Percentiles rank a stretch among this genome's conserved stretches.
Conservation (phyloP, 495 filamentous ascomycete species). For the Penicillium angulare region DNA sequence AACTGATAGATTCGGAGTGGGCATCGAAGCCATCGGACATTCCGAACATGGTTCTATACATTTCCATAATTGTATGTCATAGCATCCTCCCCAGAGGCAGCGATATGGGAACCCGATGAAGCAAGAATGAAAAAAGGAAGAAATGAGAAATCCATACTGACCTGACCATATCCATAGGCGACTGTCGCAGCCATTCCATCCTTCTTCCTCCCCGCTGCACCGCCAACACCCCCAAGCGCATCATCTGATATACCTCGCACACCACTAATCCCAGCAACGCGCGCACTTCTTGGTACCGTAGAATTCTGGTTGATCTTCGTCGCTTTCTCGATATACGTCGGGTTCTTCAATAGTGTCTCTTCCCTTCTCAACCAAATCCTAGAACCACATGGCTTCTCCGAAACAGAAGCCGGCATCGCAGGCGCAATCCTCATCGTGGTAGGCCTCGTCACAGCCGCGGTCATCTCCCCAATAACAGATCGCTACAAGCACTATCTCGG, state of each 20-base stretch:
- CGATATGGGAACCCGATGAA: too few species aligned
- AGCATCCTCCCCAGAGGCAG: too few species aligned
- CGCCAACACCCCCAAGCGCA: constrained; percentile 70
- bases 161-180: constrained; percentile 46
- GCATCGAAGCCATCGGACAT: constrained; percentile 60
- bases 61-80: constrained; percentile 73
- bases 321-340: constrained; percentile 81
- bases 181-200: constrained; percentile 71
- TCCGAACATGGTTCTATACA: constrained; percentile 80
- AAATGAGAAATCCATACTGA: not conserved
- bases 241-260: constrained; percentile 47
- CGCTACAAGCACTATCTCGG: constrained; percentile 75
- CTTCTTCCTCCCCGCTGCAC: constrained; percentile 77
- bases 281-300: constrained; percentile 49
- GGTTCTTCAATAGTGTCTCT: constrained; percentile 89
- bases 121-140: not conserved
- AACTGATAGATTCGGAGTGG: constrained; percentile 80
- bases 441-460: constrained; percentile 73
- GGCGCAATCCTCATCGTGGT: constrained; percentile 89
- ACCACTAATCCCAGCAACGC: constrained; percentile 49
- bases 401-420: constrained; percentile 82
- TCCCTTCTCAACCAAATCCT: constrained; percentile 90
- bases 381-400: constrained; percentile 73
- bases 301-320: constrained; percentile 77
- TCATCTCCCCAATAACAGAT: constrained; percentile 79